Evolutionary conservation across 2,329 filamentous ascomycete species (phyloP).

Genomic region (Botrytis aclada): DNA sequence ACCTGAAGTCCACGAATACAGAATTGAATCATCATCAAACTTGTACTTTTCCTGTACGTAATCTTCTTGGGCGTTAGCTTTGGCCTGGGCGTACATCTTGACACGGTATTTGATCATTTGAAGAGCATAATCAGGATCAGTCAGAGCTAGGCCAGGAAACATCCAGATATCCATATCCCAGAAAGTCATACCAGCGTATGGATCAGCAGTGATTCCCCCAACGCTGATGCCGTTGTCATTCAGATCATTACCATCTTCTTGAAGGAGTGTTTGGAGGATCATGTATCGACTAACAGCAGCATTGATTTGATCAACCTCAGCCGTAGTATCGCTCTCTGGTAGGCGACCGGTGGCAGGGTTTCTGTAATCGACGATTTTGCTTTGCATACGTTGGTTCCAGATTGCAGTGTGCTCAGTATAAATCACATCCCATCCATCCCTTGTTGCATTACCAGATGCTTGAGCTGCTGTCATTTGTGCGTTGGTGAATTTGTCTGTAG

Average conservation of each 20-base stretch:
- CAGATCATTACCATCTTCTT: conserved; percentile 45
- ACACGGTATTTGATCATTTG: conserved; percentile 62
- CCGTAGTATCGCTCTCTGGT: conserved; percentile 34
- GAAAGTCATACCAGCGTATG: conserved; percentile 54
- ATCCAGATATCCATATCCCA: conserved; percentile 36
- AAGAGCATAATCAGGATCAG: conserved; percentile 57
- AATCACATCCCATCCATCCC: conserved; percentile 20
- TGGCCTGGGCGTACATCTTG: conserved; percentile 43
- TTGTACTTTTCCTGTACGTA: conserved; percentile 24
- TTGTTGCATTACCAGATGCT: conserved; percentile 40
- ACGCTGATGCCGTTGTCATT: conserved; percentile 60
- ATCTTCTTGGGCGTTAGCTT: conserved; percentile 23
- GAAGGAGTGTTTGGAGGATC: conserved; percentile 47
- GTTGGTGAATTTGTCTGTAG: conserved; percentile 57
- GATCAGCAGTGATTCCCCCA: conserved; percentile 60
- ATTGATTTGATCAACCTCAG: conserved; percentile 43
- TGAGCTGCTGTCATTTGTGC: conserved; percentile 46
- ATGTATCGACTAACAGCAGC: conserved; percentile 49
- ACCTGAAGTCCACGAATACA: conserved; percentile 28
- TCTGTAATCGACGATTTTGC: conserved; percentile 47
- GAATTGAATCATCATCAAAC: conserved; percentile 18
- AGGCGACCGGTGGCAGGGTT: conserved; percentile 49
- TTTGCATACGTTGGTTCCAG: conserved; percentile 37
- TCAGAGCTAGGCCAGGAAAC: conserved; percentile 54
- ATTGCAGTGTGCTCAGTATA: conserved; percentile 16